Evolutionary conservation across 352 stramenopile genomes (phyloP), one percentile per base, ranked within the genome.

Genomic region (Phytophthora citricola): DNA sequence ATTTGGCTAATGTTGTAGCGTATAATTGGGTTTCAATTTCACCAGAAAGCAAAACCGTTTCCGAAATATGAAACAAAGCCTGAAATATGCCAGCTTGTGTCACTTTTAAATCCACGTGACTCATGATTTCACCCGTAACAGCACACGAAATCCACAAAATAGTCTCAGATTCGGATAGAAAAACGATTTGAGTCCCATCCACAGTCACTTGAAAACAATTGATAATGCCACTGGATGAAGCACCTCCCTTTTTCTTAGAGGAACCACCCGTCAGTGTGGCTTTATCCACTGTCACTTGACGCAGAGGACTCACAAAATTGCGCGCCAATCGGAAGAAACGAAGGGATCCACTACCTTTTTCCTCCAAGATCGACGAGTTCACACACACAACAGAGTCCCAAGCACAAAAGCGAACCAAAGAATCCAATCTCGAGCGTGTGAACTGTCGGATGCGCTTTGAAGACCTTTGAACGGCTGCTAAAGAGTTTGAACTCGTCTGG

Each of bases 311-410:
- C 14, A 76, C 5, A 39, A 58, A 56, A 36, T 41, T 51, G 12
- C n/a, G 39, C 11, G 24, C 31, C 7, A 76, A 32, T 5, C 48
- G 57, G 29, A 70, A 76, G 27, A 72, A 73, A 0, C 69, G 63
- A 17, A 76, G 51, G n/a, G 57, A 70, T 7, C 58, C 62, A 51
- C 58, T 67, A 4, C 58, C 47, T 32, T 58, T 34, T 10, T 71
- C 66, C 32, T 73, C 40, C 29, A 76, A 38, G 39, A 73, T 53
- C 0, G 52, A 73, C 8, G 58, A 58, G 10, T 76, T 76, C 29
- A 73, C 53, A 44, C 54, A 71, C 2, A 76, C 1, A 24, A 70
- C 22, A 1, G 69, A 76, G 22, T 76, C 69, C 63, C 63, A 76
- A 1, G 40, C 57, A 45, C 45, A 73, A 10, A 73, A 50, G 3